A percentile compares a stretch with the other conserved stretches of the same genome.
Evolutionary conservation across 2,329 filamentous ascomycete species (phyloP).

Genomic region (Elsinoe ampelina): DNA sequence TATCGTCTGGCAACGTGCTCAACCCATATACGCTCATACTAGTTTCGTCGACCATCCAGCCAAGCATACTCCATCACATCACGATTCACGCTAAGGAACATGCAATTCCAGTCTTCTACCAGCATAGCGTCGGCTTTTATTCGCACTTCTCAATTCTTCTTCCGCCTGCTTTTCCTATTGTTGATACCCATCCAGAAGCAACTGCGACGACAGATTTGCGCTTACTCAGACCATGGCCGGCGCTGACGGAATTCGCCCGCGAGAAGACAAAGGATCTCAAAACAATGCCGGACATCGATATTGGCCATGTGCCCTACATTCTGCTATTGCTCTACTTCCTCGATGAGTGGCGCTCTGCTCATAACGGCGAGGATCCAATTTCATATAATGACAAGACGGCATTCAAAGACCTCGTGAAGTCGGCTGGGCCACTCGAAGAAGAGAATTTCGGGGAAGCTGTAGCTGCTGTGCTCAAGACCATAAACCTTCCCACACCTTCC

Average conservation of each 20-base stretch:
- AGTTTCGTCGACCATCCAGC: conserved; percentile 49
- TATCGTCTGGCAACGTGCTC: conserved; percentile 32
- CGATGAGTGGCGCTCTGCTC: conserved; percentile 63
- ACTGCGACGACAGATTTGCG: conserved; percentile 78
- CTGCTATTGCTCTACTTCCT: conserved; percentile 75
- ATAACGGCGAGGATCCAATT: conserved; percentile 59
- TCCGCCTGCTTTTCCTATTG: conserved; percentile 74
- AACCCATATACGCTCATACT: conserved; percentile 51
- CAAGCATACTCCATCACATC: conserved; percentile 42
- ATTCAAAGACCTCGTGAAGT: conserved; percentile 63
- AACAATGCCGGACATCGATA: conserved; percentile 22
- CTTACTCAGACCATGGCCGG: conserved; percentile 76
- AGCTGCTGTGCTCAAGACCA: conserved; percentile 77
- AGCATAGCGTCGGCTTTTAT: conserved; percentile 88
- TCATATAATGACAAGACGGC: conserved; percentile 78
- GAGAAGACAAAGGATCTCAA: conserved; percentile 51
- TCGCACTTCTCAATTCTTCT: conserved; percentile 75
- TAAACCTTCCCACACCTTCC: conserved; percentile 59
- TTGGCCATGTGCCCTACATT: conserved; percentile 85
- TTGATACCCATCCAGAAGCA: conserved; percentile 90
- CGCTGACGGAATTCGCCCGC: conserved; percentile 58
- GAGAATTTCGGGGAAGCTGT: conserved; percentile 96
- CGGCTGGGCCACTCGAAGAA: conserved; percentile 65
- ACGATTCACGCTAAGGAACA: conserved; percentile 44
- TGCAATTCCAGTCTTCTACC: conserved; percentile 65